Evolutionary conservation across 192 early-diverging fungal genomes (phyloP).

Genomic region (Mortierella alpina): DNA sequence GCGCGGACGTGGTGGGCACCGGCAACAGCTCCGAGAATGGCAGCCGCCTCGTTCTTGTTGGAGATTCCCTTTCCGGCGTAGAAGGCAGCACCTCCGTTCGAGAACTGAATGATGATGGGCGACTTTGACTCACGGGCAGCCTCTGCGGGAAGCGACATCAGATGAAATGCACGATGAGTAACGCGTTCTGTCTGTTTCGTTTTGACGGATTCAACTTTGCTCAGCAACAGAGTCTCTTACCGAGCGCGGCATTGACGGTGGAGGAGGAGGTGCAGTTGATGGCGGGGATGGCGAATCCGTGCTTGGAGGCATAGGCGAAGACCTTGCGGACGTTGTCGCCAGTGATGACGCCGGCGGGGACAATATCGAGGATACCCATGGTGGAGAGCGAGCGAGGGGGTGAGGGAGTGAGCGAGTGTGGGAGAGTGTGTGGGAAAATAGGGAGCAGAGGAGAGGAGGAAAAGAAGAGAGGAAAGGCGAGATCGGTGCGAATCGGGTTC

Average conservation of each 20-base stretch:
- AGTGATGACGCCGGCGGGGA: slow-evolving; percentile 92
- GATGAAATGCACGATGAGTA: not conserved
- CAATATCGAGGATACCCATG: slow-evolving; percentile 85
- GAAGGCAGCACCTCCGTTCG: slow-evolving; percentile 91
- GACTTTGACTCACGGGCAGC: slow-evolving; percentile 93
- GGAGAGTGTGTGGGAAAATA: too few species aligned
- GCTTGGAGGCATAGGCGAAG: slow-evolving; percentile 77
- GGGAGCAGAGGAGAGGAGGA: too few species aligned
- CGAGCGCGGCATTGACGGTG: slow-evolving; percentile 89
- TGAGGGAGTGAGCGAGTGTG: too few species aligned
- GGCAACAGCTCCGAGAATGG: slow-evolving; percentile 90
- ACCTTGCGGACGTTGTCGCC: slow-evolving; percentile 92
- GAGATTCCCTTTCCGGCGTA: slow-evolving; percentile 93
- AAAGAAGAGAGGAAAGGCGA: too few species aligned
- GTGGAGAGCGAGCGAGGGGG: not conserved
- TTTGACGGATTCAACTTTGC: not conserved
- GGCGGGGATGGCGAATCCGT: slow-evolving; percentile 94
- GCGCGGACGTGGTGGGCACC: slow-evolving; percentile 87
- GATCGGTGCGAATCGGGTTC: too few species aligned
- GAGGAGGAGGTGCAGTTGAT: slow-evolving; percentile 96
- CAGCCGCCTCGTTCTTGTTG: slow-evolving; percentile 90
- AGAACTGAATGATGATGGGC: slow-evolving; percentile 96
- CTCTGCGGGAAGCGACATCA: slow-evolving; percentile 57
- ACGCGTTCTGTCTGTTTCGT: not conserved
- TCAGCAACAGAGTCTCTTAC: slow-evolving; percentile 15